Evolutionary conservation across 257 asterid genomes (phyloP).

Genomic region (Solanum piurae): DNA sequence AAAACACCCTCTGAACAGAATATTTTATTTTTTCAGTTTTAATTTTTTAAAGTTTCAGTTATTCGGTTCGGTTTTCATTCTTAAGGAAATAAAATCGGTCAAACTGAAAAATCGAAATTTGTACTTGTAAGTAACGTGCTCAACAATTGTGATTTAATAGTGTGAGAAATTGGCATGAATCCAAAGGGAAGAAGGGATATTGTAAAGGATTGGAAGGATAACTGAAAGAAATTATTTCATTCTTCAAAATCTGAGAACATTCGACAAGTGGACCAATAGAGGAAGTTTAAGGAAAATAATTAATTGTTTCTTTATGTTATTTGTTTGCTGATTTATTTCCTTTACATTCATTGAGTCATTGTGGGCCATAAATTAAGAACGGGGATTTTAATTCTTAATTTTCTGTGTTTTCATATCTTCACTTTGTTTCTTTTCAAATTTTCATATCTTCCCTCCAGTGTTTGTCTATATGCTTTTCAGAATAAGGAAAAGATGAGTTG

Average conservation of each 20-base stretch:
- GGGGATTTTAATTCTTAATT: neutral
- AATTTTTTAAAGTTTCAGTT: neutral
- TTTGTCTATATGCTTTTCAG: neutral
- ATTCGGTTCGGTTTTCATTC: neutral
- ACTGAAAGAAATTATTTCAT: neutral
- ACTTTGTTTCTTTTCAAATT: neutral
- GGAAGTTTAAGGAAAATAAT: neutral
- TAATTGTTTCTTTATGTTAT: neutral
- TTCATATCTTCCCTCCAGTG: neutral
- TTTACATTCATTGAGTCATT: neutral
- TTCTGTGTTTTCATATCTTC: neutral
- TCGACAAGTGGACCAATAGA: neutral
- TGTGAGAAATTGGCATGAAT: neutral
- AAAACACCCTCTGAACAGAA: neutral
- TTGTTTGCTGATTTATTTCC: neutral
- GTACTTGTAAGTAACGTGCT: neutral
- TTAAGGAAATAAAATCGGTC: neutral
- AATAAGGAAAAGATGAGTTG: neutral
- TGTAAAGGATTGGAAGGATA: neutral
- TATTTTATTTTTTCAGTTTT: neutral
- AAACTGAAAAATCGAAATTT: neutral
- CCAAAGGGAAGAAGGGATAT: neutral
- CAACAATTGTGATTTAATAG: neutral
- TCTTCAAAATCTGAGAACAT: neutral
- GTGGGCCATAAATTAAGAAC: neutral